Conservation (phyloP, 140 eudicot species). For the Senecio squalidus region DNA sequence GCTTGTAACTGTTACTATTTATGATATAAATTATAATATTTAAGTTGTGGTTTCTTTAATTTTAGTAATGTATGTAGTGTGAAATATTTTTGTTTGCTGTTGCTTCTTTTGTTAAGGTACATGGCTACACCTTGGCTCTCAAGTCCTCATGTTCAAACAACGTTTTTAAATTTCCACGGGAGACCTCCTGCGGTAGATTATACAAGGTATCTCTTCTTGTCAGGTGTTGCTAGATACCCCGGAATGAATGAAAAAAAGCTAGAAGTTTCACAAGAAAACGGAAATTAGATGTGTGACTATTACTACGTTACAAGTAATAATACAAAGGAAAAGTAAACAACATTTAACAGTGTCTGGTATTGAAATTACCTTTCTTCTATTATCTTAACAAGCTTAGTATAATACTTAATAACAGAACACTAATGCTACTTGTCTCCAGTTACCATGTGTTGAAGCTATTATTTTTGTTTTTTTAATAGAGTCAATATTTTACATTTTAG, state of each 20-base stretch:
- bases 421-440: neutral
- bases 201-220: constrained; percentile 48
- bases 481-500: neutral
- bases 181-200: constrained; percentile 63
- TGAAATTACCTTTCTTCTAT: neutral
- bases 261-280: too few relatives aligned
- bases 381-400: neutral
- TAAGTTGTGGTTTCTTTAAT: neutral
- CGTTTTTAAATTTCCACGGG: constrained; percentile 62
- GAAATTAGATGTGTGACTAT: too few relatives aligned
- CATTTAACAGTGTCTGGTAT: neutral
- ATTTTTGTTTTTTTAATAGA: neutral
- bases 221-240: neutral
- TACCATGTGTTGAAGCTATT: too few relatives aligned
- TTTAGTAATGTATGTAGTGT: constrained; percentile 1
- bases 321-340: constrained; percentile 7
- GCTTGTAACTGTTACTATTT: neutral
- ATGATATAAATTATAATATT: neutral
- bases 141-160: constrained; percentile 86
- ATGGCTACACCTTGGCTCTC: constrained; percentile 91
- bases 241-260: too few relatives aligned
- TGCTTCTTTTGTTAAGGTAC: constrained; percentile 45
- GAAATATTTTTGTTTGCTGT: neutral
- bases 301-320: constrained; percentile 5
- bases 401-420: neutral